Evolutionary conservation across 2,329 filamentous ascomycete species (phyloP), one percentile per base, ranked within the genome.

Genomic region (Epichloe brachyelytri): DNA sequence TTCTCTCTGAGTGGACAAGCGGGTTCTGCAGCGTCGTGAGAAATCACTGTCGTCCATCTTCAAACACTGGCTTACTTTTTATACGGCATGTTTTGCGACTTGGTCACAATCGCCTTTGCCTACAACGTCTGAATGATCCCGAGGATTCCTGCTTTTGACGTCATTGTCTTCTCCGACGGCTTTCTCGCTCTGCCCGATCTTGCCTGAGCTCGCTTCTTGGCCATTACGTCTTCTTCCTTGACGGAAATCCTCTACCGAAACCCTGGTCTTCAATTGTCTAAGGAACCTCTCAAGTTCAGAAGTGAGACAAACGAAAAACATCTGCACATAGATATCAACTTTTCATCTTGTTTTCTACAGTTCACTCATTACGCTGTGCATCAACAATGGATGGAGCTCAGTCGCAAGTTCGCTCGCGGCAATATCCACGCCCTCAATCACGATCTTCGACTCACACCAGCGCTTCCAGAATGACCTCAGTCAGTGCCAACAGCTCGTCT

Each of bases 371-470:
- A 30, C 30, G 30, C 30, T 30, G 30, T 30, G 19, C 55, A 55
- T 5, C 43, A 20, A 38, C 46, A 26, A 69, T 69, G 67, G 66
- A 69, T 14, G 49, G 54, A 17, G 49, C 61, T 37, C 54, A 58
- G 17, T 40, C 52, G 12, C 60, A 61, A 33, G 33, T 54, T 37
- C 55, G 59, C n/a, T 59, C 62, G 22, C 60, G 58, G 52, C 58
- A 61, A 49, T 61, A 68, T 54, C 63, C 68, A 54, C 73, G 72
- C 52, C 68, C 68, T 10, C 63, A 69, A 34, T 78, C 74, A 14
- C 68, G 72, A 53, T 70, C 72, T 19, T 76, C 72, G 52, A 71
- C 62, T 48, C 68, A 68, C 54, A 71, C 67, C 19, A 68, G 63
- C 53, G 68, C 69, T 57, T 68, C 70, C 11, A 68, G 70, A 11